Evolutionary conservation across 495 filamentous ascomycete genomes (phyloP), one percentile per base, ranked within the genome.

Genomic region (Haplographium delicatum): DNA sequence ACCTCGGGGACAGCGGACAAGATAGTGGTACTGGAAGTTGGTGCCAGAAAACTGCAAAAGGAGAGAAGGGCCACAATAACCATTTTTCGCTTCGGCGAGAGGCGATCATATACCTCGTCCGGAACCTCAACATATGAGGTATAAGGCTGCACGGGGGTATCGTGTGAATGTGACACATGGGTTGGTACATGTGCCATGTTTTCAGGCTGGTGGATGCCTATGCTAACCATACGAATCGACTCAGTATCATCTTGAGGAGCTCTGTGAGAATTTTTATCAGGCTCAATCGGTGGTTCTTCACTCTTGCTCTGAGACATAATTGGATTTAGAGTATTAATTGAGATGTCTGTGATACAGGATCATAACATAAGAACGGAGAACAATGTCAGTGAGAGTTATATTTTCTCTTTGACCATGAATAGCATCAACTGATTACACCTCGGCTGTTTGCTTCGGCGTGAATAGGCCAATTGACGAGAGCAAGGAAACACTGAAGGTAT

Each of bases 1-100:
- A 89, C 75, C 58, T 89, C 83, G 1, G 84, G 83, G 9, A 82
- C 71, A 25, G 82, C 85, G 6, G 84, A 72, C n/a, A 88, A 65
- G 35, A 88, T 82, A 0, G 80, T 80, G 0, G 84, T 88, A 27
- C 76, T 82, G 4, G 80, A 82, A 6, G 86, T 78, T 0, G 84
- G 84, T 13, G 83, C 79, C 20, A 88, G 68, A 44, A 88, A 85
- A 4, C 79, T 73, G 65, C 80, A 84, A 56, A 80, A 83, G 0
- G 83, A 79, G 18, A 86, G 64, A 3, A 86, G 68, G n/a, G 64
- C 65, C 26, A 83, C 79, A 51, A 88, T 83, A 44, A 80, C 42
- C 1, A 71, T 59, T 54, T 87, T 87, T 46, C 79, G 71, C 4
- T 68, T 63, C 6, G 62, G 64, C 1, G 82, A 71, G 43, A 85